These are phyloP conservation scores for Fusarium palustre DNA, from an alignment of 2,329 filamentous ascomycete species.

Conservation along the genomic window DNA sequence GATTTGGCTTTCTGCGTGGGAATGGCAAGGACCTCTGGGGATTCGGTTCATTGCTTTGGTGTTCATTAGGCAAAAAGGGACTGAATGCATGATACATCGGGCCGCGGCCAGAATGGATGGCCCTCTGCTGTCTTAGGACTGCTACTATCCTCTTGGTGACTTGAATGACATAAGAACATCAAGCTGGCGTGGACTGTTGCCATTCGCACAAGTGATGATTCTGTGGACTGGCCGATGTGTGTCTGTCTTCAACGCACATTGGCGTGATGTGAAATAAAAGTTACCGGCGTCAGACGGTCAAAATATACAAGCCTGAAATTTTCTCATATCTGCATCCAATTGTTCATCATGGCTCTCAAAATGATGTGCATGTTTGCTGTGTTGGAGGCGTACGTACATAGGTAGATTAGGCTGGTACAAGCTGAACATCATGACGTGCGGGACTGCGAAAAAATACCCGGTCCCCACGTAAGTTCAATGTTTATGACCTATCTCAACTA, in stretches of 20 bases:
- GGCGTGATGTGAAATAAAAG: constrained; percentile 32
- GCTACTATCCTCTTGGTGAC: constrained; percentile 59
- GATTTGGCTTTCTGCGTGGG: constrained; percentile 51
- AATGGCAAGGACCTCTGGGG: constrained; percentile 52
- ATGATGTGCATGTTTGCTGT: neutral
- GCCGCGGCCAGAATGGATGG: constrained; percentile 54
- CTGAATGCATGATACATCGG: constrained; percentile 62
- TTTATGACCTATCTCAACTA: constrained; percentile 11
- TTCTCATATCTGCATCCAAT: neutral
- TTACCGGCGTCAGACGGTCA: constrained; percentile 22
- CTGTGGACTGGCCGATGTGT: constrained; percentile 5
- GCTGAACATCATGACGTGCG: constrained; percentile 45
- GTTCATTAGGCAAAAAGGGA: constrained; percentile 64
- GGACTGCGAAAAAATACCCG: constrained; percentile 42
- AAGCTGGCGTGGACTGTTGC: constrained; percentile 49
- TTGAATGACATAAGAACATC: constrained; percentile 59
- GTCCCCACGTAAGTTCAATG: constrained; percentile 37
- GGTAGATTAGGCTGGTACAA: neutral
- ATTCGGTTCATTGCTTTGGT: constrained; percentile 65
- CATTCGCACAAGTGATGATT: constrained; percentile 40
- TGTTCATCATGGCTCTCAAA: neutral
- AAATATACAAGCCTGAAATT: constrained; percentile 25
- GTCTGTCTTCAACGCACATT: neutral
- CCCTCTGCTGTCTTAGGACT: constrained; percentile 60
- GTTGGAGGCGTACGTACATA: neutral